These are phyloP conservation scores for Clonostachys solani DNA, from an alignment of 2,329 filamentous ascomycete species.

Conservation along the genomic window DNA sequence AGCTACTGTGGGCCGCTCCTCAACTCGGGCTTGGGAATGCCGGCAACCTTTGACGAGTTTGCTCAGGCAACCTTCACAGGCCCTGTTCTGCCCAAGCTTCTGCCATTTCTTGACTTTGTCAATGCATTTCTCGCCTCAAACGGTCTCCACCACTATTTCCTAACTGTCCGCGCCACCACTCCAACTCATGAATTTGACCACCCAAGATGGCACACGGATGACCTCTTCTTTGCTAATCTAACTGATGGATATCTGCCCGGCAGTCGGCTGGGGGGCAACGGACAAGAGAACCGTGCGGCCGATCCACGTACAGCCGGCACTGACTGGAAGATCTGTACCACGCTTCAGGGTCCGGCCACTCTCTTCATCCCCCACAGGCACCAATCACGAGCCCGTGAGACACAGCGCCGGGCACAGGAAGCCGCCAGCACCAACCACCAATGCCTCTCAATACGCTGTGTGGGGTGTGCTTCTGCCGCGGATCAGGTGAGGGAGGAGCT, in stretches of 20 bases:
- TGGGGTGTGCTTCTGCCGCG: constrained; percentile 34
- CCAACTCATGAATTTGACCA: constrained; percentile 35
- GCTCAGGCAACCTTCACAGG: constrained; percentile 21
- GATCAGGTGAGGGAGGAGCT: constrained; percentile 30
- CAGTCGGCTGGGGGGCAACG: neutral
- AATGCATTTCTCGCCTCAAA: constrained; percentile 26
- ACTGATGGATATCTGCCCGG: constrained; percentile 9
- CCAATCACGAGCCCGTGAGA: constrained; percentile 21
- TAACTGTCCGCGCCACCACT: constrained; percentile 40
- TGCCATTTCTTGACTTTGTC: constrained; percentile 33
- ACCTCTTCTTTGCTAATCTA: constrained; percentile 32
- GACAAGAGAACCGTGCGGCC: neutral
- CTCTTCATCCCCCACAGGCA: constrained; percentile 31
- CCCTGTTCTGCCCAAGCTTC: constrained; percentile 23
- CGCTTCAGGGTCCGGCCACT: constrained; percentile 39
- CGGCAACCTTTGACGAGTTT: constrained; percentile 32
- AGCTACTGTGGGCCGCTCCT: constrained; percentile 38
- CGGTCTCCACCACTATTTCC: constrained; percentile 35
- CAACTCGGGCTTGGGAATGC: constrained; percentile 12
- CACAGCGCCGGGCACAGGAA: constrained; percentile 20
- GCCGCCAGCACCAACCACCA: constrained; percentile 23
- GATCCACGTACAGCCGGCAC: constrained; percentile 10
- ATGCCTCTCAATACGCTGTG: constrained; percentile 35
- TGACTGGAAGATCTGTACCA: constrained; percentile 44
- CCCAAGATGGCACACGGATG: constrained; percentile 44